A percentile compares a stretch with the other conserved stretches of the same genome.
Evolutionary conservation across 495 filamentous ascomycete genomes (phyloP).

Genomic region (Hypomontagnella monticulosa): DNA sequence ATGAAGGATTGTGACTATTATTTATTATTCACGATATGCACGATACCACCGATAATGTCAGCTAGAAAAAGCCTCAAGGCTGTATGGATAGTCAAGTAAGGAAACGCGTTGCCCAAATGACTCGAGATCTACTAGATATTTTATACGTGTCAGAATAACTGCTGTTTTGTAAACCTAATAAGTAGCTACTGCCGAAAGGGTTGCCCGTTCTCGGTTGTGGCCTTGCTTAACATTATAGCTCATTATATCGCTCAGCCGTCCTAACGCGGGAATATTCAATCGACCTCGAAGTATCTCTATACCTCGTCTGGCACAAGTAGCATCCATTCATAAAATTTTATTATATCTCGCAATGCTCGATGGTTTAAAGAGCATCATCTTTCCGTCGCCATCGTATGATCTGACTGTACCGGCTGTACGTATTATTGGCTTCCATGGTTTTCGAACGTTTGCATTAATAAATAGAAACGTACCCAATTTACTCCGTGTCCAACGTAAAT

Average conservation of each 20-base stretch:
- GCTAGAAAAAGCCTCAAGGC: too few species aligned
- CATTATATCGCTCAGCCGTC: slow-evolving; percentile 5
- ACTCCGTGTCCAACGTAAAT: slow-evolving; percentile 11
- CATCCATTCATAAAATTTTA: slow-evolving; percentile 6
- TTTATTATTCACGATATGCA: too few species aligned
- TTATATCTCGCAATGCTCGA: slow-evolving; percentile 19
- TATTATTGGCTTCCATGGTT: slow-evolving; percentile 1
- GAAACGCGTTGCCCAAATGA: neutral
- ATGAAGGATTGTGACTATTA: too few species aligned
- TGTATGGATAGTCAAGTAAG: too few species aligned
- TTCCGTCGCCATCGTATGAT: slow-evolving; percentile 36
- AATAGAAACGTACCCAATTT: slow-evolving; percentile 15
- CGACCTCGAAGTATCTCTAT: neutral
- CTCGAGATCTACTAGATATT: neutral
- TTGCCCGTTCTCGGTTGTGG: slow-evolving; percentile 3
- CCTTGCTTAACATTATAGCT: neutral
- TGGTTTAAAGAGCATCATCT: slow-evolving; percentile 3
- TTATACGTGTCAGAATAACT: too few species aligned
- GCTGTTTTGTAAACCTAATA: slow-evolving; percentile 15
- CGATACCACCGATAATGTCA: too few species aligned
- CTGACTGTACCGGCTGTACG: slow-evolving; percentile 6
- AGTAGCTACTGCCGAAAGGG: slow-evolving; percentile 37
- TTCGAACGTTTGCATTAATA: slow-evolving; percentile 8
- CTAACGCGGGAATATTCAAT: slow-evolving; percentile 24
- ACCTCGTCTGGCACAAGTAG: neutral